A percentile compares a stretch with the other conserved stretches of the same genome.
Conservation (phyloP, 345 rosid genomes). For the Eucalyptus pauciflora region DNA sequence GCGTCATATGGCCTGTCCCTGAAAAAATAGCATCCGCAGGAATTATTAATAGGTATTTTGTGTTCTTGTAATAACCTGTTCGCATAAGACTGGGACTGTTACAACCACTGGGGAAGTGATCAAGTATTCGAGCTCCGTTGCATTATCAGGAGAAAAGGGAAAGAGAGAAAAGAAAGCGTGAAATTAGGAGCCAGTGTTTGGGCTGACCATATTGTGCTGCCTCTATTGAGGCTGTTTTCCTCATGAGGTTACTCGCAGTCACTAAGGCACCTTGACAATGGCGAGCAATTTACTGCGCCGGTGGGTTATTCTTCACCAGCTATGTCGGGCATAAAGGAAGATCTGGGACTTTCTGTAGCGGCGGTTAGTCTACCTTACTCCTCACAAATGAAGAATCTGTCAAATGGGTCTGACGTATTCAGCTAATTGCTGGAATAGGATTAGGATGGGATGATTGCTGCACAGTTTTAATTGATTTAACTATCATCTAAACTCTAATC, state of each 20-base stretch:
- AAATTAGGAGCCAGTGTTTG: background rate
- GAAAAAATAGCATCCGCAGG: background rate
- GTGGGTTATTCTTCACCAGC: slow-evolving; percentile 27
- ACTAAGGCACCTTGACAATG: background rate
- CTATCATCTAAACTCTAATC: background rate
- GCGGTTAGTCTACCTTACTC: slow-evolving; percentile 1
- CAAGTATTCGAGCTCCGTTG: background rate
- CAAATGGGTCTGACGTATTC: background rate
- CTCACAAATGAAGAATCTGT: background rate
- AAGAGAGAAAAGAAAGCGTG: background rate
- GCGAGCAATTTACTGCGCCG: background rate
- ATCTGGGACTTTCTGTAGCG: slow-evolving; percentile 19
- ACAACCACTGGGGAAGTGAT: background rate
- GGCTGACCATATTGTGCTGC: background rate
- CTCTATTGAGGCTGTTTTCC: background rate
- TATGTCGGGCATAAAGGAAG: slow-evolving; percentile 24
- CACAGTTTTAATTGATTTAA: background rate
- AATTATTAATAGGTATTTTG: background rate
- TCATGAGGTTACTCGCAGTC: background rate
- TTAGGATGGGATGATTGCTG: background rate
- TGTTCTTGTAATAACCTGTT: background rate
- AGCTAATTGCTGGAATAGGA: background rate
- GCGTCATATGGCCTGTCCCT: background rate
- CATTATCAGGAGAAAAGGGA: background rate
- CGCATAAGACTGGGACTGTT: background rate